Evolutionary conservation across 495 filamentous ascomycete species (phyloP).

Genomic region (Penicillium cinerascens): DNA sequence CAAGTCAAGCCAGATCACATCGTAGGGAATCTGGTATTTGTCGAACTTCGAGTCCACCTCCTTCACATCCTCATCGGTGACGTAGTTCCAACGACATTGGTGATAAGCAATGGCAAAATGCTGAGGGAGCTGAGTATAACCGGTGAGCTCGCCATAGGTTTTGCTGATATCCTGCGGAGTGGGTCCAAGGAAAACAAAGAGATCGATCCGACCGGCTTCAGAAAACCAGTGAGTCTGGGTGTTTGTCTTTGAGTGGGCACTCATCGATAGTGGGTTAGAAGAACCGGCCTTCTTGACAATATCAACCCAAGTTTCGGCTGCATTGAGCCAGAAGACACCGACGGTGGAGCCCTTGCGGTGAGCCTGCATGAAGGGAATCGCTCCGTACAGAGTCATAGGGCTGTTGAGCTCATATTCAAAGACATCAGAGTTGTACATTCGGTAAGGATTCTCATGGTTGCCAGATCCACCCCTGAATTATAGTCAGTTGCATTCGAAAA

Average conservation of each 20-base stretch:
- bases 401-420: constrained; percentile 97
- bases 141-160: constrained; percentile 86
- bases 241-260: constrained; percentile 60
- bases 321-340: constrained; percentile 98
- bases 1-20: constrained; percentile 98
- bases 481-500: neutral
- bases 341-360: constrained; percentile 90
- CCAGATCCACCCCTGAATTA: constrained; percentile 64
- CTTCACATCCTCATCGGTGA: constrained; percentile 92
- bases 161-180: constrained; percentile 74
- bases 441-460: constrained; percentile 87
- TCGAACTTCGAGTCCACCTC: constrained; percentile 96
- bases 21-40: constrained; percentile 90
- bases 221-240: constrained; percentile 97
- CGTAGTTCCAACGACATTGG: constrained; percentile 98
- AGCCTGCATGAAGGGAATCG: constrained; percentile 96
- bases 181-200: constrained; percentile 92
- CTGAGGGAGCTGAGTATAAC: constrained; percentile 86
- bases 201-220: constrained; percentile 81
- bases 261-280: constrained; percentile 73
- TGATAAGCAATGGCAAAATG: constrained; percentile 92
- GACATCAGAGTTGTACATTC: constrained; percentile 92
- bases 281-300: constrained; percentile 76
- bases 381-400: constrained; percentile 96
- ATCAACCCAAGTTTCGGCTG: constrained; percentile 96